Base-by-base conservation (phyloP, 345 rosid genomes). In the Ceriops zippeliana region DNA sequence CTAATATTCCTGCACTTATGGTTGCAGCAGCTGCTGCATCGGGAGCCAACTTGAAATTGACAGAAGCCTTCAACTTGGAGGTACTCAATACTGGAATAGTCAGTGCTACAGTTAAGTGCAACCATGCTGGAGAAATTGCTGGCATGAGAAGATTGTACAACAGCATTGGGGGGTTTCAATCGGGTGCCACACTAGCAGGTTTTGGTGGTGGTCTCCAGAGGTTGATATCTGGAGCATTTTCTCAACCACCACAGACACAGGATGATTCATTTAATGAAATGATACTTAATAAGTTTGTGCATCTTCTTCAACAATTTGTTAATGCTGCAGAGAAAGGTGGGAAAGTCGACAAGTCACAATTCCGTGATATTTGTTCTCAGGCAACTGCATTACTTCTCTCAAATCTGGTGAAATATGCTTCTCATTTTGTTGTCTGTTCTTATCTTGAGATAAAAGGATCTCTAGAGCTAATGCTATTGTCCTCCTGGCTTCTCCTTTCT, bases 11-110 rank as follows among this genome's bases (percentile, higher is more conserved):
- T 70, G 90, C 99, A 32, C 98, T 92, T 84, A 87, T 89, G 92
- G 93, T 92, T 66, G 98, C 99, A 32, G 99, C 99, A 66, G 99
- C 96, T 62, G 98, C 99, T 67, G 99, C 99, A 4, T 92, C 98
- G 54, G 98, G 99, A 61, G 98, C 92, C 71, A 89, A 86, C 84
- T 73, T 96, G 80, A 89, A 90, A 79, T 80, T 85, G 73, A 84
- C 90, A 9, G 99, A 87, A 72, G 86, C 89, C 60, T 87, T 91
- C 79, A 95, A 91, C 75, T 89, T 96, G 70, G 99, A 96, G 86
- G 99, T 96, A 30, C 98, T 96, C 53, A 87, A 91, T 71, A 92
- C 98, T 72, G 91, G 96, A 71, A 83, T 92, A 46, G 98, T 90
- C 65, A 92, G 97, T 82, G 99, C 99, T 76, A 95, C 99, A 24